phyloP scores from a whole-genome alignment of 2,329 filamentous ascomycete genomes.

The Pseudomassariella vexata region DNA sequence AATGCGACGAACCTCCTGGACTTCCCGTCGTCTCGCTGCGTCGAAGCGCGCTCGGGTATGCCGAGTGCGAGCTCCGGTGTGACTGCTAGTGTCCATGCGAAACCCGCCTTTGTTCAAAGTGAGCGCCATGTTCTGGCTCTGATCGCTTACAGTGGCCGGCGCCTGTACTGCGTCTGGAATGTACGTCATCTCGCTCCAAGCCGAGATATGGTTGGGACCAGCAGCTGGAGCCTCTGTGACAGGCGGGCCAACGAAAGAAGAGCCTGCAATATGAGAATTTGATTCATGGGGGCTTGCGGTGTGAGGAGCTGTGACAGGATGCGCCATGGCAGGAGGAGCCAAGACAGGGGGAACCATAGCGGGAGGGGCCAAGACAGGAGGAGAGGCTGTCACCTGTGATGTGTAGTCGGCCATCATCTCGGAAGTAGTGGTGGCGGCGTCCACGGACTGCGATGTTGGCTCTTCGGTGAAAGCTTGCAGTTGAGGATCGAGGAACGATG shows the following conservation, averaged over 20 bases:
- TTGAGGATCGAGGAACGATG: constrained; percentile 49
- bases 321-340: no score
- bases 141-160: constrained; percentile 22
- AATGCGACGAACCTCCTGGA: constrained; percentile 58
- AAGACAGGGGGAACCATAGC: no score
- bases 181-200: constrained; percentile 25
- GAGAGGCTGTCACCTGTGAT: no score
- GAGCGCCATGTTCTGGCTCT: constrained; percentile 19
- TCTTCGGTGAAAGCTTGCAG: constrained; percentile 15
- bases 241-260: background rate
- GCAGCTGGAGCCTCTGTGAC: constrained; percentile 1
- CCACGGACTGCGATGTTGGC: background rate
- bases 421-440: constrained; percentile 8
- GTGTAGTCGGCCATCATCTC: constrained; percentile 23
- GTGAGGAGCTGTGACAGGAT: no score
- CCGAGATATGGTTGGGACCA: constrained; percentile 10
- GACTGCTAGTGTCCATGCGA: constrained; percentile 41
- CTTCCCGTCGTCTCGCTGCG: constrained; percentile 53
- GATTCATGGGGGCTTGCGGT: background rate
- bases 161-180: constrained; percentile 22
- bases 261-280: background rate
- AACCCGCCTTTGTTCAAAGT: constrained; percentile 40
- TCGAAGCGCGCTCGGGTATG: constrained; percentile 54
- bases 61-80: constrained; percentile 40
- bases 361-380: no score